Evolutionary conservation across 2,329 filamentous ascomycete genomes (phyloP).

Genomic region (Dactylellina leptospora): DNA sequence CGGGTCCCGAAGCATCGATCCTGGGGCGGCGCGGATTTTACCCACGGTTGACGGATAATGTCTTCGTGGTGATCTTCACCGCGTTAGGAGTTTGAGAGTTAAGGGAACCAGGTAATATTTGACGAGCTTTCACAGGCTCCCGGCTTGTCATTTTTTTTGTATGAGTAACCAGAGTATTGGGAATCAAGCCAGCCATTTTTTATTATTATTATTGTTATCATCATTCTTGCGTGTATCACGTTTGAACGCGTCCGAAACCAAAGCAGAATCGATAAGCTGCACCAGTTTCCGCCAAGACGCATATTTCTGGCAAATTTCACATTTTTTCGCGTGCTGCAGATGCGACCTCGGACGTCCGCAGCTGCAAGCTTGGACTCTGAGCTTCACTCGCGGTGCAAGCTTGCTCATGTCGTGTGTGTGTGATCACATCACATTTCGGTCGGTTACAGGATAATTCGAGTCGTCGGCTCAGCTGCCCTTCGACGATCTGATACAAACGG

Average conservation of each 20-base stretch:
- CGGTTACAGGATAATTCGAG: not conserved
- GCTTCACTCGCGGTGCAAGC: conserved; percentile 14
- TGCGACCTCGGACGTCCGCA: conserved; percentile 35
- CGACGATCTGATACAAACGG: too few relatives aligned
- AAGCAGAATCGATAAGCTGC: too few relatives aligned
- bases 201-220: too few relatives aligned
- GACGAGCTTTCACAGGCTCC: not conserved
- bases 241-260: too few relatives aligned
- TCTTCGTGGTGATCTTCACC: too few relatives aligned
- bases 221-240: too few relatives aligned
- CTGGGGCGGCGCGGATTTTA: not conserved
- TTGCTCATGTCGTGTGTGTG: not conserved
- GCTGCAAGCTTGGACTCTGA: conserved; percentile 12
- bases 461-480: not conserved
- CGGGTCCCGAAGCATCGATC: too few relatives aligned
- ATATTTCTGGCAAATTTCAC: conserved; percentile 5
- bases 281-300: conserved; percentile 12
- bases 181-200: too few relatives aligned
- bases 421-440: not conserved
- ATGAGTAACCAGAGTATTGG: too few relatives aligned
- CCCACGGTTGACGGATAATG: too few relatives aligned
- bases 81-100: not conserved
- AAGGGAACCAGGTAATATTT: conserved; percentile 20
- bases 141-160: not conserved
- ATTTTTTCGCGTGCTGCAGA: conserved; percentile 20